These are phyloP conservation scores for Vachellia collinsii DNA, from an alignment of 306 rosid species.

Conservation along the genomic window DNA sequence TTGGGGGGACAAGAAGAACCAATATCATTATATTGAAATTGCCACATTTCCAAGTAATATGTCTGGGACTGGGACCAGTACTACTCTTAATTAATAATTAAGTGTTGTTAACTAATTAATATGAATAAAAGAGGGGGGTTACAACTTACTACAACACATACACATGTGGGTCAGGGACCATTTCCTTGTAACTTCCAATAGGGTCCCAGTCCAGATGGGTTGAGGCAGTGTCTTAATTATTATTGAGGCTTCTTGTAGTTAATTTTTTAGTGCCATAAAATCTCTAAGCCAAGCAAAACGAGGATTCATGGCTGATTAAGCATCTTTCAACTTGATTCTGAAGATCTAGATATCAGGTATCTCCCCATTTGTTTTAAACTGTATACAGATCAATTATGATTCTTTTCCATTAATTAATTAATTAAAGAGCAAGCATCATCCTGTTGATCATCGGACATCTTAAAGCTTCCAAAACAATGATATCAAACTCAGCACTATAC, in stretches of 20 bases:
- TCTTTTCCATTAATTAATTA: constrained; percentile 28
- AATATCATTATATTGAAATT: constrained; percentile 40
- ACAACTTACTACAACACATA: constrained; percentile 43
- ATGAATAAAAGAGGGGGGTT: neutral
- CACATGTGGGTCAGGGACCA: constrained; percentile 56
- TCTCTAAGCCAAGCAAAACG: constrained; percentile 49
- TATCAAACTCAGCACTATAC: constrained; percentile 25
- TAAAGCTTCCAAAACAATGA: neutral
- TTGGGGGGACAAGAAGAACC: constrained; percentile 53
- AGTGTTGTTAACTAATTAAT: neutral
- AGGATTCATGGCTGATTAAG: constrained; percentile 51
- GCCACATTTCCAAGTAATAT: constrained; percentile 65
- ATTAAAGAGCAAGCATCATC: neutral
- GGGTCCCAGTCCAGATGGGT: constrained; percentile 57
- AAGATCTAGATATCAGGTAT: constrained; percentile 43
- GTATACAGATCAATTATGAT: constrained; percentile 42
- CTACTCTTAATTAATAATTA: neutral
- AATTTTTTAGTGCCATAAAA: constrained; percentile 46
- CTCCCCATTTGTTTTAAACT: constrained; percentile 30
- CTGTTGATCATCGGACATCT: neutral
- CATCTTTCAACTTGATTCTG: constrained; percentile 26
- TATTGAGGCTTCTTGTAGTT: constrained; percentile 39
- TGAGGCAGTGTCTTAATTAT: constrained; percentile 13
- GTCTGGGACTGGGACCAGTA: constrained; percentile 25
- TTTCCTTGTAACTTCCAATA: constrained; percentile 53